phyloP scores from a whole-genome alignment of 495 filamentous ascomycete species.

The Margaritispora aquatica region DNA sequence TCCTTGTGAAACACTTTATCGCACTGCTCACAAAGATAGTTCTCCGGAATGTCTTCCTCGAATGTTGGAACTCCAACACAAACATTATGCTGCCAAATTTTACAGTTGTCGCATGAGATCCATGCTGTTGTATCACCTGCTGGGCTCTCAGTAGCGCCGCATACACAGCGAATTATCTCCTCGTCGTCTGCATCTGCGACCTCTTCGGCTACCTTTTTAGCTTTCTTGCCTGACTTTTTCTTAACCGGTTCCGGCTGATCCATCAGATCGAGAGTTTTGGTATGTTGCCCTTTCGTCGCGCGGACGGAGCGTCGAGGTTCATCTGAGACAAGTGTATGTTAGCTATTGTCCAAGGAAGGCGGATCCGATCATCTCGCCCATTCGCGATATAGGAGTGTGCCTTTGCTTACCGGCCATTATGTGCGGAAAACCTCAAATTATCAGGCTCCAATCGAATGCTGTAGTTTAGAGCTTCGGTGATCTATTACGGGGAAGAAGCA shows the following conservation, averaged over 20 bases:
- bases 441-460: conserved; percentile 1
- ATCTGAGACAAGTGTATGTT: conserved; percentile 37
- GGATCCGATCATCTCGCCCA: background rate
- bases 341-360: background rate
- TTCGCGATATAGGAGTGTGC: background rate
- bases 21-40: conserved; percentile 88
- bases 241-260: conserved; percentile 60
- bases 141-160: conserved; percentile 79
- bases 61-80: conserved; percentile 84
- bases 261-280: conserved; percentile 69
- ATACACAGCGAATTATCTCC: conserved; percentile 88
- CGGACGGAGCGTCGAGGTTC: conserved; percentile 91
- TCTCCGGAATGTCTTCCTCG: conserved; percentile 62
- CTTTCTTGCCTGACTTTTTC: conserved; percentile 46
- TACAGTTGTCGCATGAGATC: conserved; percentile 88
- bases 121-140: conserved; percentile 73
- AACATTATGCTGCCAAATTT: conserved; percentile 93
- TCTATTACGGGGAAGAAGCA: conserved; percentile 18
- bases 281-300: conserved; percentile 92
- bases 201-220: conserved; percentile 41
- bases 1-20: conserved; percentile 72
- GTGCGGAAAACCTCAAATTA: conserved; percentile 10
- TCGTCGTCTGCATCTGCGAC: conserved; percentile 43
- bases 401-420: conserved; percentile 27
- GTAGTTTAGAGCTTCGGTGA: conserved; percentile 18